Conservation (phyloP, 208 protist species). For the Balamuthia mandrillaris region DNA sequence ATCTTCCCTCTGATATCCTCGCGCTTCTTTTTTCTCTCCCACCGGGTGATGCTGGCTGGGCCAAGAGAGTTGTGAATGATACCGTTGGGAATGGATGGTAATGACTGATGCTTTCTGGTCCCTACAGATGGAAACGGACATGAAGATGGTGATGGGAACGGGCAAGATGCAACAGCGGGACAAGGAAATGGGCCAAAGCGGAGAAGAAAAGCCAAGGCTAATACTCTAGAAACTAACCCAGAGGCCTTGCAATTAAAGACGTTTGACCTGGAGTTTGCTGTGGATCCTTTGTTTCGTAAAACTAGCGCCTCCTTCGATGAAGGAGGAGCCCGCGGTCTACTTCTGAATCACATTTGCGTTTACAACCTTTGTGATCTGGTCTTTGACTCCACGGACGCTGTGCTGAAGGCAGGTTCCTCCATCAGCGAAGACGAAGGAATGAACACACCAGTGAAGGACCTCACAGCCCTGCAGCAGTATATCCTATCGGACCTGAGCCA, state of each 20-base stretch:
- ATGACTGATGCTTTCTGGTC: no score
- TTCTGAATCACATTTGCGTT: conserved; percentile 13
- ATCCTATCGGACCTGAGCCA: no score
- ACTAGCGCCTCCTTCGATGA: not conserved
- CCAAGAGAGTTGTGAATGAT: no score
- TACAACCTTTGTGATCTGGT: no score
- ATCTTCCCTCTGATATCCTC: not conserved
- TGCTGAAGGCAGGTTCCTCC: no score
- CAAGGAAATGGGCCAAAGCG: not conserved
- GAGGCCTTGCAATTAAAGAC: not conserved
- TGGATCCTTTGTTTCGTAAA: conserved; percentile 14
- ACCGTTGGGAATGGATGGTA: no score
- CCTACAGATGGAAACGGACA: not conserved
- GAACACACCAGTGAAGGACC: no score
- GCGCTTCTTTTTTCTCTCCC: not conserved
- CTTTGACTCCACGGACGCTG: no score
- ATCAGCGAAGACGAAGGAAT: no score
- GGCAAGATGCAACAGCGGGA: not conserved
- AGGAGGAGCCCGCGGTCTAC: not conserved
- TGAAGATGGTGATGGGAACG: not conserved
- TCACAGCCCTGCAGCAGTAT: no score
- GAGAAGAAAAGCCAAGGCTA: not conserved
- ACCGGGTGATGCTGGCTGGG: no score
- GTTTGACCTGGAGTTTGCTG: not conserved
- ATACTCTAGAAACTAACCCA: not conserved